phyloP scores from a whole-genome alignment of 169 alveolate species.

The Cryptosporidium andersoni region DNA sequence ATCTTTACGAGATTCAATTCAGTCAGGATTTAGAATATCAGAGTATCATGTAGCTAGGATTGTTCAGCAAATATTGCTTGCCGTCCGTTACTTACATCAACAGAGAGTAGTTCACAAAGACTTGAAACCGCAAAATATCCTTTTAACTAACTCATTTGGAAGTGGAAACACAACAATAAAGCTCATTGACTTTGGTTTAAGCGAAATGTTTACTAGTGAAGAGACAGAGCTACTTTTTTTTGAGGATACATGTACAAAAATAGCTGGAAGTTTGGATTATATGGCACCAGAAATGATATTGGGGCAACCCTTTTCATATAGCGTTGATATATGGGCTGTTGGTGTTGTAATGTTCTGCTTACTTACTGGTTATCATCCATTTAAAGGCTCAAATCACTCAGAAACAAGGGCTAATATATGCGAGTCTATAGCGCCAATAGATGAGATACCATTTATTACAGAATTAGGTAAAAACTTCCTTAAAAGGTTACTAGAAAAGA shows the following conservation, averaged over 20 bases:
- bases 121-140: slow-evolving; percentile 72
- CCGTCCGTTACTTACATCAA: slow-evolving; percentile 79
- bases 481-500: slow-evolving; percentile 27
- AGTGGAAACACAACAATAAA: slow-evolving; percentile 76
- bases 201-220: slow-evolving; percentile 65
- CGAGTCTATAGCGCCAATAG: slow-evolving; percentile 11
- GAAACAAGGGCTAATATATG: slow-evolving; percentile 43
- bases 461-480: slow-evolving; percentile 19
- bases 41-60: slow-evolving; percentile 78
- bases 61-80: slow-evolving; percentile 77
- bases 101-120: slow-evolving; percentile 80
- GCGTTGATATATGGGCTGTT: slow-evolving; percentile 70
- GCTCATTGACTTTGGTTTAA: slow-evolving; percentile 85
- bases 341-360: slow-evolving; percentile 70
- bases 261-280: slow-evolving; percentile 5
- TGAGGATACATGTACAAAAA: neutral
- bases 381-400: slow-evolving; percentile 24
- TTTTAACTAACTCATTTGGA: slow-evolving; percentile 57
- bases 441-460: slow-evolving; percentile 18
- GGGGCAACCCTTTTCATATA: slow-evolving; percentile 44
- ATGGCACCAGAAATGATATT: slow-evolving; percentile 60
- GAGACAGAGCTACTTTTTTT: neutral
- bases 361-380: slow-evolving; percentile 71
- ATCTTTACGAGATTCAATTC: slow-evolving; percentile 68
- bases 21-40: slow-evolving; percentile 72